Evolutionary conservation across 805 yeast species (phyloP).

Genomic region (Metschnikowia anglica): DNA sequence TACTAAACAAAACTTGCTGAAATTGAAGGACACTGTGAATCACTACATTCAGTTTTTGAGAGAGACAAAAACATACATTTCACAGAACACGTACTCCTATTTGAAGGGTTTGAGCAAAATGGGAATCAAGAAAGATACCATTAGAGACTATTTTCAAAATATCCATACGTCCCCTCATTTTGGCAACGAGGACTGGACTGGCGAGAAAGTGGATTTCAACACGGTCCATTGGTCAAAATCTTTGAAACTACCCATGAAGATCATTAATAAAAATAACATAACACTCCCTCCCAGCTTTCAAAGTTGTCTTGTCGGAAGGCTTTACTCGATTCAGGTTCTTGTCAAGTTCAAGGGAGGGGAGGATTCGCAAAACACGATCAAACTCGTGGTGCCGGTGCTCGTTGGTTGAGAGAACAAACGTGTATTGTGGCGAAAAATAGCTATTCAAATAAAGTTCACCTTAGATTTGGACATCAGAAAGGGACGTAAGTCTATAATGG

Average conservation of each 20-base stretch:
- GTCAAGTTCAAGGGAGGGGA: constrained; percentile 45
- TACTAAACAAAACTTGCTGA: constrained; percentile 36
- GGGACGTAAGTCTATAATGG: too few relatives aligned
- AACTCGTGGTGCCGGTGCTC: constrained; percentile 21
- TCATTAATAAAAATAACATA: constrained; percentile 43
- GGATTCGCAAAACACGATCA: constrained; percentile 16
- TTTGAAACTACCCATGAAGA: constrained; percentile 42
- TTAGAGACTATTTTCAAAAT: constrained; percentile 37
- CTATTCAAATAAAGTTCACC: not conserved
- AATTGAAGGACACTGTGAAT: constrained; percentile 35
- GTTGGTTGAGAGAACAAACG: constrained; percentile 11
- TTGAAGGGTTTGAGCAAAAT: constrained; percentile 39
- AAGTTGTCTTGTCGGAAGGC: constrained; percentile 58
- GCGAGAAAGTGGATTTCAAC: constrained; percentile 22
- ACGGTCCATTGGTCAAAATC: constrained; percentile 33
- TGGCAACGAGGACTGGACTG: constrained; percentile 31
- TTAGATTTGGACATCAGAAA: too few relatives aligned
- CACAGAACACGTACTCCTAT: constrained; percentile 35
- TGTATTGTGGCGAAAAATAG: not conserved
- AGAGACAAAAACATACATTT: constrained; percentile 32
- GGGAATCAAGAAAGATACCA: constrained; percentile 41
- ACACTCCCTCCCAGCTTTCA: constrained; percentile 64
- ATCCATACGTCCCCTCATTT: constrained; percentile 23
- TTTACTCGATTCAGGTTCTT: constrained; percentile 51
- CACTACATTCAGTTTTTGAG: constrained; percentile 37